Evolutionary conservation across 768 basidiomycete genomes (phyloP).

Genomic region (Suillus variegatus): DNA sequence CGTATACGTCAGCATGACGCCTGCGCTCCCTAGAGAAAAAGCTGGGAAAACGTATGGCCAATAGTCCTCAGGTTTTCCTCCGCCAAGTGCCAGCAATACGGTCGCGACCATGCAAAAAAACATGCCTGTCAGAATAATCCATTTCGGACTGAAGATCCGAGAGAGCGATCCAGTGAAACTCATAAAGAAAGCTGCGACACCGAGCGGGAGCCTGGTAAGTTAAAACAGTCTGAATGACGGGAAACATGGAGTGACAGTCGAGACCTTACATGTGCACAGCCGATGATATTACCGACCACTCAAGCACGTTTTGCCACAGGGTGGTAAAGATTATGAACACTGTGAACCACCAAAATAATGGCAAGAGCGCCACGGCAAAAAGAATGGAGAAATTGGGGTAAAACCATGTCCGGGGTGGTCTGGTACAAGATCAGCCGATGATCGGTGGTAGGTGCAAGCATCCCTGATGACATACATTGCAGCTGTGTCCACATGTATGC

Average conservation of each 20-base stretch:
- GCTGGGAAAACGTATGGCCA: slow-evolving; percentile 52
- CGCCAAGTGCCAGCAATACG: slow-evolving; percentile 42
- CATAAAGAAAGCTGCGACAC: slow-evolving; percentile 37
- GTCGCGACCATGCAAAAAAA: slow-evolving; percentile 39
- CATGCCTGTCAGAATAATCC: slow-evolving; percentile 46
- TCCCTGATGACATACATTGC: slow-evolving; percentile 37
- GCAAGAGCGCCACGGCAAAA: slow-evolving; percentile 37
- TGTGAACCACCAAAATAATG: slow-evolving; percentile 44
- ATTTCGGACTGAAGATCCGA: slow-evolving; percentile 41
- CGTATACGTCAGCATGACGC: slow-evolving; percentile 45
- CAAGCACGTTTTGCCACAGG: slow-evolving; percentile 43
- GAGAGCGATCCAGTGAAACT: slow-evolving; percentile 43
- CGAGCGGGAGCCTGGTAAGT: slow-evolving; percentile 41
- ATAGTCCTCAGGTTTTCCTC: slow-evolving; percentile 42
- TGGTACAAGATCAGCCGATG: slow-evolving; percentile 12
- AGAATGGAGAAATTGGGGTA: slow-evolving; percentile 44
- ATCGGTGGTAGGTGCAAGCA: neutral
- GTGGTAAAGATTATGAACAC: slow-evolving; percentile 37
- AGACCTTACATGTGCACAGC: slow-evolving; percentile 40
- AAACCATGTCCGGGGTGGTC: slow-evolving; percentile 45
- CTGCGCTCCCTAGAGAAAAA: slow-evolving; percentile 48
- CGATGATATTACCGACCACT: slow-evolving; percentile 42
- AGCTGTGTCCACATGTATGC: slow-evolving; percentile 40
- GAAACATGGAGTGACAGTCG: slow-evolving; percentile 6
- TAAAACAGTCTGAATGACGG: slow-evolving; percentile 1